Evolutionary conservation across 371 early-diverging fungal species (phyloP).

Genomic region (Saksenaea vasiformis): DNA sequence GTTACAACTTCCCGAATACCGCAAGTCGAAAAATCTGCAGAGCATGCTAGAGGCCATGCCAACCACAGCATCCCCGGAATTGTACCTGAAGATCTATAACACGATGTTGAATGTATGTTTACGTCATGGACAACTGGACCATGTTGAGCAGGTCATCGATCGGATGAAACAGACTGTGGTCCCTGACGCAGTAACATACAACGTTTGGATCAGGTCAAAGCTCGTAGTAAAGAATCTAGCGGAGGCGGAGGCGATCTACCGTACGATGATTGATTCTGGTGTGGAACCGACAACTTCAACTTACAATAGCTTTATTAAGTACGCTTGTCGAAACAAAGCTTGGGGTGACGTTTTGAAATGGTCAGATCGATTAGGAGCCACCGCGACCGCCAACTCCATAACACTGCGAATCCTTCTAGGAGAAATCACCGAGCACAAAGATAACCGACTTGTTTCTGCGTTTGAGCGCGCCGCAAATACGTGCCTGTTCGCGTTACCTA

Average conservation of each 20-base stretch:
- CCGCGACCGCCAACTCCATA: slow-evolving; percentile 16
- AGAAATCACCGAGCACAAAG: slow-evolving; percentile 11
- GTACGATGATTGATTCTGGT: slow-evolving; percentile 15
- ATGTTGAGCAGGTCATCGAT: slow-evolving; percentile 20
- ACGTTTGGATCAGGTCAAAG: slow-evolving; percentile 27
- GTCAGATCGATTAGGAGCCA: slow-evolving; percentile 22
- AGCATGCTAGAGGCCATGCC: neutral
- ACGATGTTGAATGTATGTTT: slow-evolving; percentile 21
- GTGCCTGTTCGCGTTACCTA: neutral
- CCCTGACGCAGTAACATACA: slow-evolving; percentile 33
- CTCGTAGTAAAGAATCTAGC: slow-evolving; percentile 5
- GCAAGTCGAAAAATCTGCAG: neutral
- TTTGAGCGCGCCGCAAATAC: slow-evolving; percentile 21
- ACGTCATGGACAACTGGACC: slow-evolving; percentile 15
- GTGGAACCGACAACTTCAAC: slow-evolving; percentile 37
- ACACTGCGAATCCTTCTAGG: slow-evolving; percentile 34
- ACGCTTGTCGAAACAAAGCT: slow-evolving; percentile 13
- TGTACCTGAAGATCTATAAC: slow-evolving; percentile 22
- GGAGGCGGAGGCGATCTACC: slow-evolving; percentile 13
- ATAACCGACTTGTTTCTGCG: slow-evolving; percentile 15
- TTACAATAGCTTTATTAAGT: slow-evolving; percentile 38
- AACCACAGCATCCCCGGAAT: neutral
- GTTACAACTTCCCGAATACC: neutral
- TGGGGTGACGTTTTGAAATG: slow-evolving; percentile 32
- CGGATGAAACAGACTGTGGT: slow-evolving; percentile 22